phyloP scores from a whole-genome alignment of 2,329 filamentous ascomycete genomes.

The Arthrobotrys entomopaga region DNA sequence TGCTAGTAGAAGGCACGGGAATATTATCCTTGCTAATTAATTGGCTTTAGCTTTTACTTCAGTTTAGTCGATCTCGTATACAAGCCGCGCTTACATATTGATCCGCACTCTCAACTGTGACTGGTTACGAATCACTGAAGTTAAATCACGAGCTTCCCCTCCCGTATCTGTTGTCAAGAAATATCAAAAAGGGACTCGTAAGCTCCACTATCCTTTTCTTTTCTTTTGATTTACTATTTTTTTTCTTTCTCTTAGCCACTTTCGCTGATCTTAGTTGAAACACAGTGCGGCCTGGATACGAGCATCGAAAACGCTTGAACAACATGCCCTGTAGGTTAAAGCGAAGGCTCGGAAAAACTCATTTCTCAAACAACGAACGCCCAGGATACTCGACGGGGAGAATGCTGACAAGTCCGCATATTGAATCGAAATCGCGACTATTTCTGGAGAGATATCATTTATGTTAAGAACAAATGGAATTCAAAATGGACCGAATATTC shows the following conservation, averaged over 20 bases:
- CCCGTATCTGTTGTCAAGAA: not conserved
- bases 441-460: conserved; percentile 38
- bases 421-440: conserved; percentile 15
- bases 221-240: conserved; percentile 18
- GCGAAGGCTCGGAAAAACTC: conserved; percentile 55
- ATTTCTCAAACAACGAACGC: conserved; percentile 49
- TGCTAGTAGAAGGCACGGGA: conserved; percentile 35
- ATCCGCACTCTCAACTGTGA: not conserved
- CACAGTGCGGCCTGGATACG: conserved; percentile 42
- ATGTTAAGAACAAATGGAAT: conserved; percentile 1
- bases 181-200: conserved; percentile 28
- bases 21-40: conserved; percentile 34
- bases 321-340: conserved; percentile 36
- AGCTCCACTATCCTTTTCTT: conserved; percentile 21
- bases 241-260: conserved; percentile 6
- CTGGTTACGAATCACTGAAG: conserved; percentile 2
- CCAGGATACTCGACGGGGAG: conserved; percentile 49
- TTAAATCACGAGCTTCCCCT: conserved; percentile 1
- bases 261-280: conserved; percentile 39
- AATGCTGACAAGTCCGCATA: conserved; percentile 48
- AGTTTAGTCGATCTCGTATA: conserved; percentile 45
- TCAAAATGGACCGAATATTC: conserved; percentile 36
- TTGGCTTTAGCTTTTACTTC: not conserved
- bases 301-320: conserved; percentile 42
- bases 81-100: conserved; percentile 30